phyloP scores from a whole-genome alignment of 208 protist genomes.

The Crithidia bombi region DNA sequence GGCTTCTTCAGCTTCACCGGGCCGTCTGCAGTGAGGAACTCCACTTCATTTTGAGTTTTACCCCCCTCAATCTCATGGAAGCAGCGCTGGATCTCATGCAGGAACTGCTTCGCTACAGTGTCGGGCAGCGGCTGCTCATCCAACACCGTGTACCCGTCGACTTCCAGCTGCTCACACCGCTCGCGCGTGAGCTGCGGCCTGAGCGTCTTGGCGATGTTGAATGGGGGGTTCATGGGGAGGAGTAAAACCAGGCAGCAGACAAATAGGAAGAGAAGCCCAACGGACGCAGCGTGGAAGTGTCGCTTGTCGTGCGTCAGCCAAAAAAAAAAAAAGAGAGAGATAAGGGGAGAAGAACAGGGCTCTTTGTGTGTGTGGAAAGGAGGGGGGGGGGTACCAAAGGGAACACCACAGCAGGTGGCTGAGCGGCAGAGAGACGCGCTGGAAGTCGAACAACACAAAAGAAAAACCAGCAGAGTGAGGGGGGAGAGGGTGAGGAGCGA shows the following conservation, averaged over 20 bases:
- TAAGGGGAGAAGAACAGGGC: too few relatives aligned
- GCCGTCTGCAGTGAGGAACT: slow-evolving; percentile 48
- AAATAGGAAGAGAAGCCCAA: not conserved
- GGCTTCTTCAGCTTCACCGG: slow-evolving; percentile 55
- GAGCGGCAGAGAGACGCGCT: too few relatives aligned
- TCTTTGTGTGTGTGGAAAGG: too few relatives aligned
- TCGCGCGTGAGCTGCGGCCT: slow-evolving; percentile 34
- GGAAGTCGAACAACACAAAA: too few relatives aligned
- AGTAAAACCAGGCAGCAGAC: not conserved
- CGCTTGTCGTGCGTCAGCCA: too few relatives aligned
- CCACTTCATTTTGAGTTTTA: slow-evolving; percentile 42
- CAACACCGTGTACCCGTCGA: slow-evolving; percentile 45
- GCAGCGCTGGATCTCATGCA: slow-evolving; percentile 39
- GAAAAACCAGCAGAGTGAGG: too few relatives aligned
- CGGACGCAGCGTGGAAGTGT: too few relatives aligned
- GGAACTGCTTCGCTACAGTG: slow-evolving; percentile 25
- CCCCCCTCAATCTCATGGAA: slow-evolving; percentile 43
- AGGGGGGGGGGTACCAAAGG: too few relatives aligned
- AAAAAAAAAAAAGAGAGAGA: too few relatives aligned
- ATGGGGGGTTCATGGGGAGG: not conserved
- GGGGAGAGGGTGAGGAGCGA: too few relatives aligned
- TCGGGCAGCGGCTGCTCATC: slow-evolving; percentile 30
- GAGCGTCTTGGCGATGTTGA: slow-evolving; percentile 26
- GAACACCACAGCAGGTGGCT: too few relatives aligned
- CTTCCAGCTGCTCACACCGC: slow-evolving; percentile 42